Evolutionary conservation across 1,284 basidiomycete species (phyloP).

Genomic region (Schizophyllum commune): DNA sequence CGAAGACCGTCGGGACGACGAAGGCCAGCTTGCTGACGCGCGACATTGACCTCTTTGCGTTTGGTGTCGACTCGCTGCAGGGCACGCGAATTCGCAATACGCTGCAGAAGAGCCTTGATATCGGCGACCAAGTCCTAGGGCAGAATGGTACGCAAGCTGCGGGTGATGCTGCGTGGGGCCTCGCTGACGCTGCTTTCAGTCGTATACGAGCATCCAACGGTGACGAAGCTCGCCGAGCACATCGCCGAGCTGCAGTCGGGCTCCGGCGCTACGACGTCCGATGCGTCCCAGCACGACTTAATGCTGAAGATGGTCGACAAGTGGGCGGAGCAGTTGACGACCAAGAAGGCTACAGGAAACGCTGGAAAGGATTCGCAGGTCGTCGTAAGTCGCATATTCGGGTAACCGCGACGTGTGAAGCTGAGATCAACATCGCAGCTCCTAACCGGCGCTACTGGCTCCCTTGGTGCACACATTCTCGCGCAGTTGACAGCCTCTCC

Average conservation of each 20-base stretch:
- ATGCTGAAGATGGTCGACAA: constrained; percentile 37
- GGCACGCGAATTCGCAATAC: constrained; percentile 46
- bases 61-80: constrained; percentile 52
- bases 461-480: constrained; percentile 53
- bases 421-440: constrained; percentile 18
- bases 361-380: constrained; percentile 12
- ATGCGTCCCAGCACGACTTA: constrained; percentile 18
- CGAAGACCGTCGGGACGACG: constrained; percentile 24
- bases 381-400: constrained; percentile 14
- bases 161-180: background rate
- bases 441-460: constrained; percentile 56
- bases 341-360: constrained; percentile 9
- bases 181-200: constrained; percentile 14
- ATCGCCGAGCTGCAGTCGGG: constrained; percentile 22
- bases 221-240: constrained; percentile 24
- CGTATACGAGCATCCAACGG: constrained; percentile 37
- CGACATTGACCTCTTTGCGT: constrained; percentile 29
- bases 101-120: constrained; percentile 36
- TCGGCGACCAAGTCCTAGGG: constrained; percentile 26
- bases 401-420: background rate
- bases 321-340: constrained; percentile 17
- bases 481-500: constrained; percentile 31
- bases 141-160: constrained; percentile 25
- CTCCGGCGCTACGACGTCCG: constrained; percentile 12
- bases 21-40: constrained; percentile 22